Evolutionary conservation across 108 stramenopile genomes (phyloP).

Genomic region (Hondaea fermentalgiana): DNA sequence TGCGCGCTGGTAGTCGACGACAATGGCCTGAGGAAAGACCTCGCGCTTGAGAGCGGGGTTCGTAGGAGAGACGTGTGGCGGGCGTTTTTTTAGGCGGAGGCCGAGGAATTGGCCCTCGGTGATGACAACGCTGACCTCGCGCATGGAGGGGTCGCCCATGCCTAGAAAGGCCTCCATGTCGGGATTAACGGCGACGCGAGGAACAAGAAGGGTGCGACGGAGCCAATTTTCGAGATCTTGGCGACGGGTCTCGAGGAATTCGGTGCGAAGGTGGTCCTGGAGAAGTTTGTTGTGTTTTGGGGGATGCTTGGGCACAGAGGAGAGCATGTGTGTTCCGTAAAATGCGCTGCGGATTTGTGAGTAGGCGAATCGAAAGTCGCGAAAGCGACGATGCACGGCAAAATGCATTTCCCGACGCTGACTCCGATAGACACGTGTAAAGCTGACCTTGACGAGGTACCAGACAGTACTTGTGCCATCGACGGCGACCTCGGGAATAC

Average conservation of each 20-base stretch:
- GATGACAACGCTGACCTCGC: not conserved
- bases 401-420: not conserved
- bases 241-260: not conserved
- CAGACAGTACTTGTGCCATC: not conserved
- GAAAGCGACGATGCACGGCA: not conserved
- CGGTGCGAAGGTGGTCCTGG: not conserved
- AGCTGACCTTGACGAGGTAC: not conserved
- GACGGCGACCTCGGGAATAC: not conserved
- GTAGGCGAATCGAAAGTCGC: conserved; percentile 4
- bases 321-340: not conserved
- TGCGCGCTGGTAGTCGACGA: not conserved
- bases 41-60: not conserved
- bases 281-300: not conserved
- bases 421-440: not conserved
- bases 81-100: not conserved
- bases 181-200: not conserved
- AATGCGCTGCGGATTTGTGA: not conserved
- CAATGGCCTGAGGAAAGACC: not conserved
- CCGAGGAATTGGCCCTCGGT: not conserved
- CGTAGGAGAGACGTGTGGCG: not conserved
- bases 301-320: not conserved
- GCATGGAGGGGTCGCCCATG: not conserved
- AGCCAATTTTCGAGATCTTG: conserved; percentile 3
- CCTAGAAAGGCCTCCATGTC: conserved; percentile 1
- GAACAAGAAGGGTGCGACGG: not conserved